Percentiles rank a stretch among this genome's conserved stretches.
These are phyloP conservation scores for Corynascus novoguineensis DNA, from an alignment of 495 filamentous ascomycete genomes.

Conservation along the genomic window DNA sequence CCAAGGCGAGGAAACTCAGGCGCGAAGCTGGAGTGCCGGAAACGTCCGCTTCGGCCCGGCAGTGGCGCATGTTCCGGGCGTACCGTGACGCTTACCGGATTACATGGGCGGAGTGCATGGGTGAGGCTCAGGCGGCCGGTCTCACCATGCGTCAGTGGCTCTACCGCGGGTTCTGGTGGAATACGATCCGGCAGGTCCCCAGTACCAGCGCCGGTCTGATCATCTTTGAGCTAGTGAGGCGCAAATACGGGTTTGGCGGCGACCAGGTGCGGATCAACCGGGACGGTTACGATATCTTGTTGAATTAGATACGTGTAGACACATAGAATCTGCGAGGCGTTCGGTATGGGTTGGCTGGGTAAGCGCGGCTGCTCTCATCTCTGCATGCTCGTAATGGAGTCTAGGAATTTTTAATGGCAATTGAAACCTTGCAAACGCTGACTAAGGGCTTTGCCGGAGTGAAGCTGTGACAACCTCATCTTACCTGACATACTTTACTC, in stretches of 20 bases:
- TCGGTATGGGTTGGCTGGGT: neutral
- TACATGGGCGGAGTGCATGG: constrained; percentile 64
- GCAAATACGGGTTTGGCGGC: constrained; percentile 65
- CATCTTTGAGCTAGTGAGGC: constrained; percentile 80
- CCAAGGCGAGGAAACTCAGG: constrained; percentile 46
- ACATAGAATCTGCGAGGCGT: neutral
- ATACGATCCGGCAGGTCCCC: constrained; percentile 74
- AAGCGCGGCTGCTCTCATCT: neutral
- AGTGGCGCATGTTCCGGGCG: constrained; percentile 51
- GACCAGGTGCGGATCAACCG: constrained; percentile 53
- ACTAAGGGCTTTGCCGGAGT: too few species aligned
- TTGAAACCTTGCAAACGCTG: too few species aligned
- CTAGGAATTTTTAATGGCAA: too few species aligned
- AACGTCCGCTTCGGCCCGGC: constrained; percentile 23
- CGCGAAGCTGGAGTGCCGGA: constrained; percentile 15
- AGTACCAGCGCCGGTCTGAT: constrained; percentile 85
- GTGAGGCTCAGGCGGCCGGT: constrained; percentile 56
- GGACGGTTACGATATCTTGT: constrained; percentile 71
- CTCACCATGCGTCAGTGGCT: constrained; percentile 63
- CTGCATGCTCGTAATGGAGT: neutral
- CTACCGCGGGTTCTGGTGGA: constrained; percentile 69
- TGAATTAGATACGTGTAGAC: constrained; percentile 41
- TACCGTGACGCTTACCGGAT: constrained; percentile 74
- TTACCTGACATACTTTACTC: too few species aligned
- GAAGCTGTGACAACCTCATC: too few species aligned